Conservation (phyloP, 441 rosid species). For the Eutrema salsugineum region DNA sequence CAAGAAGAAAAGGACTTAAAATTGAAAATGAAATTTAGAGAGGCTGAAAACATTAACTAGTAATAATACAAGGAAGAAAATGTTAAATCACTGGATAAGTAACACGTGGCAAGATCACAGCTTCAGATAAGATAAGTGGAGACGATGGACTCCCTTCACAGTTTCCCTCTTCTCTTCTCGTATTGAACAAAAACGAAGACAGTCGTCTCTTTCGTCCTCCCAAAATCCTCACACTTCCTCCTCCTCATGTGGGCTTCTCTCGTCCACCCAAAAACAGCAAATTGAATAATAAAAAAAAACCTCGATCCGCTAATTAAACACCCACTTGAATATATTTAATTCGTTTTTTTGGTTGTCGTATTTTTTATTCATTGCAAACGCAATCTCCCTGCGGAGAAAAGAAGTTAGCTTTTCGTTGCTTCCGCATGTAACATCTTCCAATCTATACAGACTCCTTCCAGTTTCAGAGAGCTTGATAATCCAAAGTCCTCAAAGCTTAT, state of each 20-base stretch:
- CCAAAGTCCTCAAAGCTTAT: not conserved
- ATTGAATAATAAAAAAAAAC: not conserved
- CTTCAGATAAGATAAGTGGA: not conserved
- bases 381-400: slow-evolving; percentile 3
- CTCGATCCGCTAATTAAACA: not conserved
- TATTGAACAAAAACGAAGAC: not conserved
- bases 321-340: not conserved
- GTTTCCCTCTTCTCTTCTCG: not conserved
- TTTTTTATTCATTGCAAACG: not conserved
- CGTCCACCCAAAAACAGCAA: not conserved
- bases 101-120: not conserved
- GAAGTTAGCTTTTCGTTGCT: not conserved
- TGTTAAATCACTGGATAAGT: not conserved
- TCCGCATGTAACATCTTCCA: not conserved
- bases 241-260: not conserved
- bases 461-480: not conserved
- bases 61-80: not conserved
- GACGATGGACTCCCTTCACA: not conserved
- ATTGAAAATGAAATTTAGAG: not conserved
- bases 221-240: not conserved
- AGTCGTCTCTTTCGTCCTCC: not conserved
- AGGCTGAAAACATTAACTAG: not conserved
- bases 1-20: not conserved
- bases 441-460: not conserved
- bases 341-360: not conserved